Conservation (phyloP, 1,284 basidiomycete species). For the Irpex sp. region DNA sequence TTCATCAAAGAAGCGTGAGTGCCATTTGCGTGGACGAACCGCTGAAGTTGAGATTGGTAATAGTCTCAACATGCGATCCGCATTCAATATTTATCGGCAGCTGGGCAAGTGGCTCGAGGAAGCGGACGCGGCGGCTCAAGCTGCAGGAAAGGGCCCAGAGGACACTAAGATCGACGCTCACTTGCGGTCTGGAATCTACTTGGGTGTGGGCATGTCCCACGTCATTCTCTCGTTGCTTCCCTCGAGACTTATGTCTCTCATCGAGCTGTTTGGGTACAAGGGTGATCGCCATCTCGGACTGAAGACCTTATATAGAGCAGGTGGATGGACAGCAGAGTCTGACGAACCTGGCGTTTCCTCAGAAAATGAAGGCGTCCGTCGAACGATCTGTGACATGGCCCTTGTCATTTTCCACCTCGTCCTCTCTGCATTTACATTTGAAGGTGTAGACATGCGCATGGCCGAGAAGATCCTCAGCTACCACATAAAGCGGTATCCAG, state of each 20-base stretch:
- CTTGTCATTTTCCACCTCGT: conserved; percentile 91
- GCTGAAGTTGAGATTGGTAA: neutral
- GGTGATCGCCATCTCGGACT: conserved; percentile 81
- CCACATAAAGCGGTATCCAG: conserved; percentile 75
- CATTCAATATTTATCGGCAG: conserved; percentile 77
- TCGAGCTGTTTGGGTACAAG: conserved; percentile 88
- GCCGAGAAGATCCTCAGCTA: conserved; percentile 76
- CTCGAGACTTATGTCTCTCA: conserved; percentile 67
- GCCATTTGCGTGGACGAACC: neutral
- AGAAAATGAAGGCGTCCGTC: conserved; percentile 75
- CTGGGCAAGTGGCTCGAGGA: conserved; percentile 76
- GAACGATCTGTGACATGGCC: conserved; percentile 85
- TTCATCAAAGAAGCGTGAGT: conserved; percentile 91
- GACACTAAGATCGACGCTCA: conserved; percentile 80
- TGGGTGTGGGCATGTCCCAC: conserved; percentile 78
- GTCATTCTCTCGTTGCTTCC: conserved; percentile 87
- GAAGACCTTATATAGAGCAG: conserved; percentile 67
- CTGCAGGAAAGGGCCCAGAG: conserved; percentile 35
- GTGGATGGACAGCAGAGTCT: conserved; percentile 71
- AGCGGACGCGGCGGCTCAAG: conserved; percentile 55
- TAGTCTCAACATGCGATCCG: conserved; percentile 87
- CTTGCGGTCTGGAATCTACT: conserved; percentile 89
- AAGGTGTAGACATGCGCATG: conserved; percentile 69
- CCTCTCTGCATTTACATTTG: conserved; percentile 76
- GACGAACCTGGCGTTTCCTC: conserved; percentile 46